A percentile compares a stretch with the other conserved stretches of the same genome.
These are phyloP conservation scores for Setaria viridis DNA, from an alignment of 202 grass and related monocot species.

Conservation along the genomic window DNA sequence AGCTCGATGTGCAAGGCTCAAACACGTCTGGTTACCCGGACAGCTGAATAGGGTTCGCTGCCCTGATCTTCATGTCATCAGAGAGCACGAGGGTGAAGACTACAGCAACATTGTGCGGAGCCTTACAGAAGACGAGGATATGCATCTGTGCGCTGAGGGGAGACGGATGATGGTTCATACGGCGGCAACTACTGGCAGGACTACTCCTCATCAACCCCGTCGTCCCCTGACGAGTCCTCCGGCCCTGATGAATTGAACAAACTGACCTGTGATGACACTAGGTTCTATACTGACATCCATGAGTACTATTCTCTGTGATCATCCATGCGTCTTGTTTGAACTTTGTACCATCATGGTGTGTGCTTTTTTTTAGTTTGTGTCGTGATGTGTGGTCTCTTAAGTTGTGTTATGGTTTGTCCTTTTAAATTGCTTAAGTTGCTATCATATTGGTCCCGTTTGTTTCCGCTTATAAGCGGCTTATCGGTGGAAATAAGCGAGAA, in stretches of 20 bases:
- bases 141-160: background rate
- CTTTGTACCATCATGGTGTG: no score
- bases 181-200: background rate
- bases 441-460: no score
- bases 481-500: no score
- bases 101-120: background rate
- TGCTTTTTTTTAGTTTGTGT: no score
- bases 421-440: no score
- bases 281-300: background rate
- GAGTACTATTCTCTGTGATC: background rate
- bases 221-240: background rate
- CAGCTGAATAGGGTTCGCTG: background rate
- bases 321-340: no score
- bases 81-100: background rate
- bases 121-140: background rate
- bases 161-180: background rate
- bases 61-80: constrained; percentile 14
- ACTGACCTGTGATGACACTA: constrained; percentile 16
- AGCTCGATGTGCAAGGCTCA: constrained; percentile 1
- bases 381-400: no score
- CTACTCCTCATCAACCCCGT: background rate
- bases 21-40: constrained; percentile 2
- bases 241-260: background rate
- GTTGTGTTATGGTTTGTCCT: no score
- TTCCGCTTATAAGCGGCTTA: no score